Evolutionary conservation across 2,329 filamentous ascomycete genomes (phyloP).

Genomic region (Phyllosticta ampelicida): DNA sequence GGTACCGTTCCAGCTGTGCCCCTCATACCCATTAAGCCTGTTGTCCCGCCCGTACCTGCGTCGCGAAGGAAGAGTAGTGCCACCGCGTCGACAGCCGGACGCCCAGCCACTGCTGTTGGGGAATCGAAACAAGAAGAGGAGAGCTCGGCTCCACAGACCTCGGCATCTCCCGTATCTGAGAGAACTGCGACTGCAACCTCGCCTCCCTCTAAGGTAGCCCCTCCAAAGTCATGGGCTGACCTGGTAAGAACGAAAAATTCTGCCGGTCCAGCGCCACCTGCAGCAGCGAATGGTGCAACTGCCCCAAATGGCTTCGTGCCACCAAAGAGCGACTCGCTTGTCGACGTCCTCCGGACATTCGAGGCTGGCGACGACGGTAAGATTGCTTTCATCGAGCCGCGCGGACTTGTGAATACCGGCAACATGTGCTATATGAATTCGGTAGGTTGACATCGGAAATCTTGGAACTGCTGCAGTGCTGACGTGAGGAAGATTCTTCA

Average conservation of each 20-base stretch:
- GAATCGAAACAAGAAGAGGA: not conserved
- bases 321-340: slow-evolving; percentile 52
- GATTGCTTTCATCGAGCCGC: slow-evolving; percentile 76
- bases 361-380: slow-evolving; percentile 54
- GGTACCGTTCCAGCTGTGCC: slow-evolving; percentile 40
- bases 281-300: slow-evolving; percentile 21
- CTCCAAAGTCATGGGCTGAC: slow-evolving; percentile 56
- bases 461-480: slow-evolving; percentile 17
- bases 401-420: slow-evolving; percentile 89
- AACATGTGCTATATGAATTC: slow-evolving; percentile 99
- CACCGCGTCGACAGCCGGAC: slow-evolving; percentile 25
- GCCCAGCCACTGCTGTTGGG: slow-evolving; percentile 16
- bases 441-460: slow-evolving; percentile 44
- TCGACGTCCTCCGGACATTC: slow-evolving; percentile 67
- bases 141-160: slow-evolving; percentile 13
- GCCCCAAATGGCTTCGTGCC: slow-evolving; percentile 32
- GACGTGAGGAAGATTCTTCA: slow-evolving; percentile 64
- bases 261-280: slow-evolving; percentile 20
- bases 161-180: slow-evolving; percentile 16
- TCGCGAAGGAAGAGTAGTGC: slow-evolving; percentile 13
- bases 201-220: slow-evolving; percentile 37
- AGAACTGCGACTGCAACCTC: slow-evolving; percentile 28
- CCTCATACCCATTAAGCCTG: slow-evolving; percentile 39
- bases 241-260: slow-evolving; percentile 47
- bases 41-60: slow-evolving; percentile 20